Base-by-base conservation (phyloP, 1,284 basidiomycete species). In the Puccinia coronata region DNA sequence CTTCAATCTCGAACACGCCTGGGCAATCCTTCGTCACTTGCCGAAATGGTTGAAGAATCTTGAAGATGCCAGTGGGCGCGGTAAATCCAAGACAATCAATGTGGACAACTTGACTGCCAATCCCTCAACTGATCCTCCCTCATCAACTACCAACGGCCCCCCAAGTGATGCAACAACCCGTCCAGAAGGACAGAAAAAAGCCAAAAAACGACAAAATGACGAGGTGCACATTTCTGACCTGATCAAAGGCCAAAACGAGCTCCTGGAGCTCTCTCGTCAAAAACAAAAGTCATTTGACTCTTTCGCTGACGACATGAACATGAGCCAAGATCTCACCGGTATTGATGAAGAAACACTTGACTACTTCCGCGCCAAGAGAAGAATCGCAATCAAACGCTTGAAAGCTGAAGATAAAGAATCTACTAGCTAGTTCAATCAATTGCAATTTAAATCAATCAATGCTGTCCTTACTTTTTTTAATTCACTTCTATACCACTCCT, bases 211-310 rank as follows among this genome's bases (percentile, higher is more conserved):
- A 43, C 1, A 61, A 34, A 31, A 14, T 18, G 11, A 65, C 23
- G 63, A 65, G 0, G 1, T 65, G 28, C 39, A 39, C 9, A 65
- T 65, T 2, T 2, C 34, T 25, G 39, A 65, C 41, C 63, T 65
- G 16, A 65, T 65, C 63, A 65, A 65, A 65, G 18, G 36, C 63
- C 63, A 65, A 65, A 18, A 65, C 11, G 63, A 65, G 16, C 39
- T 65, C 23, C 23, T 65, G 8, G 63, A 65, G n/a, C 2, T 65
- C 63, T 65, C 63, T 20, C 6, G 39, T 36, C 34, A 41, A 41
- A 65, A 65, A n/a, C 63, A 65, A n/a, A 43, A 65, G n/a, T 65
- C 20, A 0, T 65, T 65, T 41, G 34, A 65, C n/a, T 41, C 63
- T 1, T 65, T 65, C 41, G 36, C 34, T 14, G 63, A 65, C 23